Evolutionary conservation across 2,329 filamentous ascomycete genomes (phyloP).

Genomic region (Ascochyta lentis): DNA sequence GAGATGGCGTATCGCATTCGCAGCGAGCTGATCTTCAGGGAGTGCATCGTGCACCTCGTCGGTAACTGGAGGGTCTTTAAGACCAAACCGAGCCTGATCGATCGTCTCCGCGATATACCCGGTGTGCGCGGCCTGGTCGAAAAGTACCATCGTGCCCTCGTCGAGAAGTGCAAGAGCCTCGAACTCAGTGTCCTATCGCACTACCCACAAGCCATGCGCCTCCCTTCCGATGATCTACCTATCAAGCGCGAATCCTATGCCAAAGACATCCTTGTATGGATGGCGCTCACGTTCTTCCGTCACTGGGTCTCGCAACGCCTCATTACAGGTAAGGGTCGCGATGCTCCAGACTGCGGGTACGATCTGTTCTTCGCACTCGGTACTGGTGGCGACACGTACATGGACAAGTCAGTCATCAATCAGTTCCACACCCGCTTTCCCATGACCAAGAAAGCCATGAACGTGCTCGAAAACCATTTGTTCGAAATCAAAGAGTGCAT

Average conservation of each 20-base stretch:
- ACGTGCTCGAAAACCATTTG: conserved; percentile 52
- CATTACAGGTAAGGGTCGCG: conserved; percentile 47
- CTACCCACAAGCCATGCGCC: conserved; percentile 39
- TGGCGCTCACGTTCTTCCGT: conserved; percentile 55
- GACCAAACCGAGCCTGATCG: background rate
- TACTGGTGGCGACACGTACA: conserved; percentile 53
- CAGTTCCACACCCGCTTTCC: conserved; percentile 52
- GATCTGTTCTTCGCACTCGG: conserved; percentile 53
- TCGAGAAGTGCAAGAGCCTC: conserved; percentile 36
- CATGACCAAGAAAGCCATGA: conserved; percentile 52
- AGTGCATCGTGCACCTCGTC: conserved; percentile 54
- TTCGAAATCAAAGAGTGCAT: conserved; percentile 53
- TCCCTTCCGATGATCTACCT: conserved; percentile 36
- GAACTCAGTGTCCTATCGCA: conserved; percentile 32
- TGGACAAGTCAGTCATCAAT: conserved; percentile 48
- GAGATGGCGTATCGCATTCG: conserved; percentile 54
- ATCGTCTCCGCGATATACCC: conserved; percentile 27
- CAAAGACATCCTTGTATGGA: conserved; percentile 60
- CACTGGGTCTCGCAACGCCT: conserved; percentile 56
- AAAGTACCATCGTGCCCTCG: conserved; percentile 38
- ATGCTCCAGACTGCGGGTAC: conserved; percentile 55
- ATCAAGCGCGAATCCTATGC: conserved; percentile 54
- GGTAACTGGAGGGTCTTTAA: conserved; percentile 50
- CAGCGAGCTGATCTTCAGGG: conserved; percentile 54
- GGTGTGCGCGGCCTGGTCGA: conserved; percentile 39